phyloP scores from a whole-genome alignment of 2,329 filamentous ascomycete genomes.

The Colletotrichum sp. region DNA sequence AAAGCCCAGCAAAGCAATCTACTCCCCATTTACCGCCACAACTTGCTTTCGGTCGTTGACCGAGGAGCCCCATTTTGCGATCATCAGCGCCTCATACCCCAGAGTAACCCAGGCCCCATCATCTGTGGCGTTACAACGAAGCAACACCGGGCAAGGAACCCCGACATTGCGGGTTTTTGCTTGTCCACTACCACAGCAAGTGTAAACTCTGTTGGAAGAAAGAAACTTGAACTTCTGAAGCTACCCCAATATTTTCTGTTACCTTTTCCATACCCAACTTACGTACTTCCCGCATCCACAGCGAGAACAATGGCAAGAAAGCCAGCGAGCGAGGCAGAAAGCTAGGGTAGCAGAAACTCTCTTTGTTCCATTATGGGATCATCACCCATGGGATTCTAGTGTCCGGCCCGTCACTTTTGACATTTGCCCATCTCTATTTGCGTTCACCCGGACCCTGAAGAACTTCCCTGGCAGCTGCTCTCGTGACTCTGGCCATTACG shows the following conservation, averaged over 20 bases:
- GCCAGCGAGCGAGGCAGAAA: neutral
- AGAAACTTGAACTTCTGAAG: neutral
- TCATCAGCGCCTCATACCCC: constrained; percentile 9
- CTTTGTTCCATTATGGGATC: neutral
- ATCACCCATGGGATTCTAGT: neutral
- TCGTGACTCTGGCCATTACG: neutral
- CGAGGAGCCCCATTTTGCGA: constrained; percentile 1
- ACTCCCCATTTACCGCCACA: neutral
- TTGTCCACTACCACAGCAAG: neutral
- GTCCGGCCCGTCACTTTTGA: neutral
- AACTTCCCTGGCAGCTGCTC: neutral
- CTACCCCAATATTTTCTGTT: neutral
- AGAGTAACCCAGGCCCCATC: neutral
- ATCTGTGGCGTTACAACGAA: constrained; percentile 12
- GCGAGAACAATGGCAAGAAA: neutral
- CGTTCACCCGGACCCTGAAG: neutral
- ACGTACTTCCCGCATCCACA: neutral
- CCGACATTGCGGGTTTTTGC: neutral
- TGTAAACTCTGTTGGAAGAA: neutral
- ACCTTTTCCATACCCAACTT: neutral
- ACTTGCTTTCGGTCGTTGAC: constrained; percentile 10
- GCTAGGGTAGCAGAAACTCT: neutral
- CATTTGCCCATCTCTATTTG: neutral
- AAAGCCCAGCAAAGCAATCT: neutral
- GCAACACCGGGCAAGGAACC: neutral